These are phyloP conservation scores for Ramicandelaber brevisporus DNA, from an alignment of 192 early-diverging fungal genomes.

Conservation along the genomic window DNA sequence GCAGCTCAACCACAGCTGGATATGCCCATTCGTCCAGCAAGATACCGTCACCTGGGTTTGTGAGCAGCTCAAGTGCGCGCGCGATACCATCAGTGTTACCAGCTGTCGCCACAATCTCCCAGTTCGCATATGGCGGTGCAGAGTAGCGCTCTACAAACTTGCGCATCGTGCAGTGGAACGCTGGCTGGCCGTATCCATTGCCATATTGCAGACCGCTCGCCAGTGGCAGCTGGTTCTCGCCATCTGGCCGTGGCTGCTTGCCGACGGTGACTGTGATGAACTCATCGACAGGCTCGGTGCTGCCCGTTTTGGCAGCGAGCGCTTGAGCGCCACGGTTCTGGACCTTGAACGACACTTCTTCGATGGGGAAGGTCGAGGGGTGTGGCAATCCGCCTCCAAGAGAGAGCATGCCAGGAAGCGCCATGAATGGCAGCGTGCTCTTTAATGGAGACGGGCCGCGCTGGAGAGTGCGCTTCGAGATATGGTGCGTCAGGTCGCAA, in stretches of 20 bases:
- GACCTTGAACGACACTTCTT: conserved; percentile 18
- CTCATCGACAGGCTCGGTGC: conserved; percentile 6
- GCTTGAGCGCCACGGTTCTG: conserved; percentile 29
- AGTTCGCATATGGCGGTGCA: conserved; percentile 24
- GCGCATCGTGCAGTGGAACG: conserved; percentile 15
- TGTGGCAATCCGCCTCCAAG: conserved; percentile 49
- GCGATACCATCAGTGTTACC: conserved; percentile 33
- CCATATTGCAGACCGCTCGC: conserved; percentile 33
- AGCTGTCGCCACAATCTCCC: conserved; percentile 32
- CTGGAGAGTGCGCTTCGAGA: conserved; percentile 9
- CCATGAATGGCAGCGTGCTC: conserved; percentile 13
- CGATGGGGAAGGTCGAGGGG: conserved; percentile 33
- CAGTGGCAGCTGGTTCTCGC: conserved; percentile 5
- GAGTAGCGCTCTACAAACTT: conserved; percentile 21
- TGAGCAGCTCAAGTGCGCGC: conserved; percentile 26
- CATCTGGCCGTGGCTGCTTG: conserved; percentile 1
- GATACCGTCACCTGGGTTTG: conserved; percentile 25
- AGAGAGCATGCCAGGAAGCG: conserved; percentile 23
- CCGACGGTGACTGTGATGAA: conserved; percentile 1
- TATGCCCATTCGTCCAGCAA: conserved; percentile 41
- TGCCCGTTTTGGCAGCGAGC: conserved; percentile 23
- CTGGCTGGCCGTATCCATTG: conserved; percentile 18
- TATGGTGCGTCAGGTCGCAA: conserved; percentile 12
- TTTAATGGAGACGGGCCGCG: conserved; percentile 18
- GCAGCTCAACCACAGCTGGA: conserved; percentile 23